A percentile compares a stretch with the other conserved stretches of the same genome.
phyloP scores from a whole-genome alignment of 1,284 basidiomycete genomes.

The Cutaneotrichosporon sp. region DNA sequence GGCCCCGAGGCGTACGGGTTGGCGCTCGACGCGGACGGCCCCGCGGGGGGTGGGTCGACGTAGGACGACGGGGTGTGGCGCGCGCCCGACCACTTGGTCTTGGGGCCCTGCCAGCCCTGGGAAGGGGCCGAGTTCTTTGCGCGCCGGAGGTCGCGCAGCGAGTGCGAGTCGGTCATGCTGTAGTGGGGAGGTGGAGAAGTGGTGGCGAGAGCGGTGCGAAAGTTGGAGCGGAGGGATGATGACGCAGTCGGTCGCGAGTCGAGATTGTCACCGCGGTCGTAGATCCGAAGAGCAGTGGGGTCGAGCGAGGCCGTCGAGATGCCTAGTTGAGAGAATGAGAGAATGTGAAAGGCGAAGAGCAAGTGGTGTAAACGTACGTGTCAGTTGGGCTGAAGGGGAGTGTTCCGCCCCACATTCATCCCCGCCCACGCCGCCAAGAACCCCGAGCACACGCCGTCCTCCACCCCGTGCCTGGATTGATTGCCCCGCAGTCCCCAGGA shows the following conservation, averaged over 20 bases:
- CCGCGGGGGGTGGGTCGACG: neutral
- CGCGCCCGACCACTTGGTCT: conserved; percentile 10
- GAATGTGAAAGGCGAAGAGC: neutral
- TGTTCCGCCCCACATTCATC: too few species aligned
- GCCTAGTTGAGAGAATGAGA: too few species aligned
- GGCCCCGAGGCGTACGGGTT: conserved; percentile 2
- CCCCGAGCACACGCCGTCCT: too few species aligned
- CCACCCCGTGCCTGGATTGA: neutral
- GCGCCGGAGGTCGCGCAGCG: neutral
- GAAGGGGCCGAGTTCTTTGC: conserved; percentile 1
- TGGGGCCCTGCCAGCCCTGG: conserved; percentile 9
- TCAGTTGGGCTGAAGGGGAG: too few species aligned
- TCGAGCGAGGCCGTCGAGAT: too few species aligned
- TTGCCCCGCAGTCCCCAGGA: neutral
- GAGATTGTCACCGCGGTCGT: too few species aligned
- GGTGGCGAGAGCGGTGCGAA: neutral
- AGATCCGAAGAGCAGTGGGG: too few species aligned
- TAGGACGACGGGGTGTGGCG: neutral
- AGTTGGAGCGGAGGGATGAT: neutral
- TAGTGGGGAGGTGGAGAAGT: neutral
- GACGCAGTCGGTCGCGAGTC: neutral
- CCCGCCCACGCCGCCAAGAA: neutral
- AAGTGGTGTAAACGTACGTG: neutral
- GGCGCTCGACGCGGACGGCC: neutral
- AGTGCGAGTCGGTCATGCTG: conserved; percentile 4